Evolutionary conservation across 2,329 filamentous ascomycete species (phyloP).

Genomic region (Alternaria alternata): DNA sequence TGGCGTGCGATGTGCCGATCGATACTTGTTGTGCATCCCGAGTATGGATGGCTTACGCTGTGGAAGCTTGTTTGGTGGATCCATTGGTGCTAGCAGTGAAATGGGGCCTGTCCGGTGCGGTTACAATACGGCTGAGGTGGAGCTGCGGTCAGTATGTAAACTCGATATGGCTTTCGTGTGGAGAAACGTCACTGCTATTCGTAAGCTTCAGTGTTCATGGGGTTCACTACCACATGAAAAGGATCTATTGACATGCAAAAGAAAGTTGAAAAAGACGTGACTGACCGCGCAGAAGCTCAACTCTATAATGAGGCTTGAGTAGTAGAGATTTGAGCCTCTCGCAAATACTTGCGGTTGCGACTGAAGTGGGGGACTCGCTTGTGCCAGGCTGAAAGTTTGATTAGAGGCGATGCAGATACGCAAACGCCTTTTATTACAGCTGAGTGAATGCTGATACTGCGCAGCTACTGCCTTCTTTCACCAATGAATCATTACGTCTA

Average conservation of each 20-base stretch:
- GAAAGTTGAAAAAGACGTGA: neutral
- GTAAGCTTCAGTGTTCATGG: neutral
- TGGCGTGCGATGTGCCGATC: neutral
- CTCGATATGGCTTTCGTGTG: neutral
- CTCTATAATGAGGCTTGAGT: neutral
- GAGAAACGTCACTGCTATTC: neutral
- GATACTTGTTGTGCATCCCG: neutral
- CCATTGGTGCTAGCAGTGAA: neutral
- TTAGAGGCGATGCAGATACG: neutral
- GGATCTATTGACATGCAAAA: neutral
- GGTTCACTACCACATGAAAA: neutral
- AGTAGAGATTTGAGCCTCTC: neutral
- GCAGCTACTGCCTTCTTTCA: neutral
- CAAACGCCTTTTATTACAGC: neutral
- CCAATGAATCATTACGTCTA: neutral
- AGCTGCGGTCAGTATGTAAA: neutral
- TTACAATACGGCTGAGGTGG: neutral
- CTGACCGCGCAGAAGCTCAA: neutral
- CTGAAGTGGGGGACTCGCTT: neutral
- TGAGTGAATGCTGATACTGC: neutral
- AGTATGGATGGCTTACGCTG: conserved; percentile 6
- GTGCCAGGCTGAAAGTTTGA: neutral
- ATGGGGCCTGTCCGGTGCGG: neutral
- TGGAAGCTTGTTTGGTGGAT: neutral
- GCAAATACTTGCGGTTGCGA: neutral